These are phyloP conservation scores for Suillus cothurnatus DNA, from an alignment of 768 basidiomycete genomes.

Conservation along the genomic window DNA sequence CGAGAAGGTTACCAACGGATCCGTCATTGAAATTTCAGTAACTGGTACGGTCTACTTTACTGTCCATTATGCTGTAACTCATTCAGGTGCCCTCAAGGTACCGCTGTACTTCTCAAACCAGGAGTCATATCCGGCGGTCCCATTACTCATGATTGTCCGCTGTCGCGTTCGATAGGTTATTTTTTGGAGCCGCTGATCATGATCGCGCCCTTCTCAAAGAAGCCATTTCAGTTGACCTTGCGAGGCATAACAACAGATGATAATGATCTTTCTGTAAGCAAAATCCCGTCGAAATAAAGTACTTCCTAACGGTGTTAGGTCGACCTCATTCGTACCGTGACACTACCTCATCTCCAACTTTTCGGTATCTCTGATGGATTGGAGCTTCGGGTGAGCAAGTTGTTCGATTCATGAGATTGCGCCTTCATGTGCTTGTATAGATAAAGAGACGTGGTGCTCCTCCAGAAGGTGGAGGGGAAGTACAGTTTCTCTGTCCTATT, in stretches of 20 bases:
- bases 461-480: conserved; percentile 91
- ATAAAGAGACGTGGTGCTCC: conserved; percentile 94
- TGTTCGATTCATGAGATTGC: background rate
- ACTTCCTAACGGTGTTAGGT: conserved; percentile 48
- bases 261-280: conserved; percentile 81
- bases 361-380: conserved; percentile 91
- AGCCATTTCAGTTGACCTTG: conserved; percentile 76
- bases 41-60: conserved; percentile 60
- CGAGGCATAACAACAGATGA: conserved; percentile 93
- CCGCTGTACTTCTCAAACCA: conserved; percentile 88
- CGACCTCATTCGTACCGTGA: conserved; percentile 87
- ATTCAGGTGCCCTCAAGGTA: conserved; percentile 53
- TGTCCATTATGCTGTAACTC: background rate
- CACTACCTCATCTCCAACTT: conserved; percentile 85
- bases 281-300: conserved; percentile 11
- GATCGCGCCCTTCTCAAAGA: conserved; percentile 93
- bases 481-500: conserved; percentile 90
- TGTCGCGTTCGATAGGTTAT: conserved; percentile 89
- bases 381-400: conserved; percentile 70
- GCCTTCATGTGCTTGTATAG: conserved; percentile 37
- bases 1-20: conserved; percentile 93
- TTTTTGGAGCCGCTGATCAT: conserved; percentile 90
- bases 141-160: conserved; percentile 84
- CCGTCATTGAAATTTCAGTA: conserved; percentile 92
- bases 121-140: conserved; percentile 87